Conservation (phyloP, 129 eudicot genomes). For the Centaurea solstitialis region DNA sequence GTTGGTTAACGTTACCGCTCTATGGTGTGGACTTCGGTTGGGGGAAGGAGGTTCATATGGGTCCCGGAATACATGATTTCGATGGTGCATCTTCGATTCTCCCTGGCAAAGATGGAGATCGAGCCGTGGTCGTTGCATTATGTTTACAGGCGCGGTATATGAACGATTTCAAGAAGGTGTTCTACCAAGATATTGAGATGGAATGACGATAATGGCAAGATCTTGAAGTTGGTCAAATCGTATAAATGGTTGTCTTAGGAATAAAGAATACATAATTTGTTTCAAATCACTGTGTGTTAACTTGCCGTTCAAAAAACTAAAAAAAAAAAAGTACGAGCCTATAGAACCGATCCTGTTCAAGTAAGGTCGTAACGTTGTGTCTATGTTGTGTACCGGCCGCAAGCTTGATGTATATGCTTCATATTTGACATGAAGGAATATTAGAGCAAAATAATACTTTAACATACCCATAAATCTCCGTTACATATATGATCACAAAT, state of each 20-base stretch:
- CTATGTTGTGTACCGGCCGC: too few relatives aligned
- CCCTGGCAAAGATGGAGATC: constrained; percentile 38
- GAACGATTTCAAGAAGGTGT: constrained; percentile 33
- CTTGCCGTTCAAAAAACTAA: too few relatives aligned
- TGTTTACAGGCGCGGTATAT: constrained; percentile 35
- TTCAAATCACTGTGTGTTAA: too few relatives aligned
- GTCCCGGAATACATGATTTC: constrained; percentile 45
- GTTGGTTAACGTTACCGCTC: constrained; percentile 51
- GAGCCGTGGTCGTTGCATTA: constrained; percentile 33
- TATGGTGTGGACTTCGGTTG: constrained; percentile 66
- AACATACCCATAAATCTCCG: too few relatives aligned
- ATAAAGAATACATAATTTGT: too few relatives aligned
- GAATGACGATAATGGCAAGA: not conserved
- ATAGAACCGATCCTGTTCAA: too few relatives aligned
- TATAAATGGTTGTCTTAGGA: not conserved
- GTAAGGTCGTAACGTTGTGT: too few relatives aligned
- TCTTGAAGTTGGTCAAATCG: not conserved
- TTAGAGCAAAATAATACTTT: too few relatives aligned
- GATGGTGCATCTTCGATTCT: constrained; percentile 44
- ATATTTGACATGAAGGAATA: too few relatives aligned
- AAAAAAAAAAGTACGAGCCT: too few relatives aligned
- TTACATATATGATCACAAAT: too few relatives aligned
- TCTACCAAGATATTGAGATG: constrained; percentile 32
- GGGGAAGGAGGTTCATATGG: constrained; percentile 53
- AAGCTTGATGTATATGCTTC: too few relatives aligned